Base-by-base conservation (phyloP, 108 stramenopile genomes). In the Cyclotella baltica region DNA sequence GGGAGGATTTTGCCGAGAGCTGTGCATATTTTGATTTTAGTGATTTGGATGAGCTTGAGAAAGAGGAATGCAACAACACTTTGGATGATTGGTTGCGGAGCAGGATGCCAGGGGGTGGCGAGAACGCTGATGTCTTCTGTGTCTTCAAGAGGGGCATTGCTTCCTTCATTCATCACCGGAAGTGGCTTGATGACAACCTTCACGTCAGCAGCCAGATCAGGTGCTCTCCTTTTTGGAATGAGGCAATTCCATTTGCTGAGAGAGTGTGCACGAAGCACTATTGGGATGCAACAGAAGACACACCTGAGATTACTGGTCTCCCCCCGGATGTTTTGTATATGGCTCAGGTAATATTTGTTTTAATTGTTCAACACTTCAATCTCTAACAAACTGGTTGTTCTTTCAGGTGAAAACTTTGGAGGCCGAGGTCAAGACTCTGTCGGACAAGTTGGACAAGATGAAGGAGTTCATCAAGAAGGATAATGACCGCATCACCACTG, bases 21-120 rank as follows among this genome's bases (percentile, higher is more conserved):
- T 46, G 25, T 58, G 35, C 75, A 19, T 69, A 68, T 37, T 76
- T 38, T 22, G 73, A 74, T 37, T 72, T 72, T 29, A 30, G 27
- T 29, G 37, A 36, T 20, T 71, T 37, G 33, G 37, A 8, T 37
- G 10, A 37, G 13, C 11, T 25, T 20, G 62, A 31, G 18, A 64
- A 50, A 8, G 62, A 62, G 34, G 0, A 10, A 23, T 3, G 23
- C 1, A 48, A 33, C 11, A 33, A 3, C 1, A 35, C 2, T 1
- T 19, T 63, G 4, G 62, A 73, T n/a, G 11, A 46, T 2, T 73
- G 72, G 72, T 52, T 73, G 1, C 50, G 35, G 47, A 25, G 37
- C 19, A 6, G 37, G 4, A 64, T 64, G 72, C 50, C 48, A 1
- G 40, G 1, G 22, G 61, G 10, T 0, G 11, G 62, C 29, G 11